phyloP scores from a whole-genome alignment of 2,329 filamentous ascomycete species.

The Trichoderma cornu-damae region DNA sequence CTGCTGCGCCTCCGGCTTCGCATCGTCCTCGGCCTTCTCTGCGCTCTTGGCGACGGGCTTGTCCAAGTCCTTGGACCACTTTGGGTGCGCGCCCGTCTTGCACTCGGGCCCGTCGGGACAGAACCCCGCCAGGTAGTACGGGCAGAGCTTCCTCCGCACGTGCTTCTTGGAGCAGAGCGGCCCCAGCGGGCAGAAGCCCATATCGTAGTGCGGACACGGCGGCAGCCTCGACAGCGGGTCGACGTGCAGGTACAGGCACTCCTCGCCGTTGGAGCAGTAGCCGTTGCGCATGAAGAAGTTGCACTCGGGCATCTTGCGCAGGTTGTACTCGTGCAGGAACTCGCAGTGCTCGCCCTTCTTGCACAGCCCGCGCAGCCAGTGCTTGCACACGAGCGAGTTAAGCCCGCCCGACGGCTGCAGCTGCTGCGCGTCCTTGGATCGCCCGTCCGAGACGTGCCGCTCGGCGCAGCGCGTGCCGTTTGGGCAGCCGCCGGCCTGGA shows the following conservation, averaged over 20 bases:
- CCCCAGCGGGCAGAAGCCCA: slow-evolving; percentile 89
- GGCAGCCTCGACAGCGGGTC: slow-evolving; percentile 74
- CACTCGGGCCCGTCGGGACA: slow-evolving; percentile 78
- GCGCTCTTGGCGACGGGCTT: slow-evolving; percentile 67
- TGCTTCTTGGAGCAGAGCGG: slow-evolving; percentile 85
- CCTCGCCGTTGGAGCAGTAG: slow-evolving; percentile 94
- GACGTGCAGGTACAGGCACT: slow-evolving; percentile 89
- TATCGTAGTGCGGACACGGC: slow-evolving; percentile 85
- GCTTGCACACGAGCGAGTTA: slow-evolving; percentile 91
- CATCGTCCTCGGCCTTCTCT: slow-evolving; percentile 53
- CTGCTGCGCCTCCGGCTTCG: slow-evolving; percentile 27
- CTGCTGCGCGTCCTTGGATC: slow-evolving; percentile 47
- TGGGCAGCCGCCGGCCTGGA: slow-evolving; percentile 79
- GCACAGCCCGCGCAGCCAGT: slow-evolving; percentile 94
- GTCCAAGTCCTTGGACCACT: slow-evolving; percentile 72
- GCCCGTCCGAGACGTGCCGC: slow-evolving; percentile 57
- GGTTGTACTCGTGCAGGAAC: slow-evolving; percentile 97
- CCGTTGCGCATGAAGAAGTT: slow-evolving; percentile 92
- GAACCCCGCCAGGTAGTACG: slow-evolving; percentile 87
- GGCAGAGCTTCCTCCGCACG: slow-evolving; percentile 73
- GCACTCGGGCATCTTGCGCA: slow-evolving; percentile 97
- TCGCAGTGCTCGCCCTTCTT: slow-evolving; percentile 97
- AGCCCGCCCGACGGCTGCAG: slow-evolving; percentile 48
- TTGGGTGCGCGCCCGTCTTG: slow-evolving; percentile 74
- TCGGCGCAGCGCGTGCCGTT: slow-evolving; percentile 80